Evolutionary conservation across 1,139 yeast species (phyloP).

Genomic region (Suhomyces panamericanus): DNA sequence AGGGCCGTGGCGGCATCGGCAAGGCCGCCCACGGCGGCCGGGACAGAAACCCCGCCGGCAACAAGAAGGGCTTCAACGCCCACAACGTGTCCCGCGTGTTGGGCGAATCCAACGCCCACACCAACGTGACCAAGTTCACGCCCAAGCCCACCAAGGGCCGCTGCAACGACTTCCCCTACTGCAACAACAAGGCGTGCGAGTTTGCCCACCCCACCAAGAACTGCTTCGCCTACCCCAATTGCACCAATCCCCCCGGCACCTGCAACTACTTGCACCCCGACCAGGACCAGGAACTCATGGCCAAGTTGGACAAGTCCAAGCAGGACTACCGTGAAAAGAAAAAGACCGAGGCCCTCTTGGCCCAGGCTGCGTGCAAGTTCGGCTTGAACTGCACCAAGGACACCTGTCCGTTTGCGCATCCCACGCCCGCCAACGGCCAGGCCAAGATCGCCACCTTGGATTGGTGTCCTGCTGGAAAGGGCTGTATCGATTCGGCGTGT

Average conservation of each 20-base stretch:
- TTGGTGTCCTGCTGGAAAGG: conserved; percentile 76
- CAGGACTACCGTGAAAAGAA: conserved; percentile 49
- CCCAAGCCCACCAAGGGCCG: conserved; percentile 57
- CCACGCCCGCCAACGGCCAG: conserved; percentile 78
- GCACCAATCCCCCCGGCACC: conserved; percentile 78
- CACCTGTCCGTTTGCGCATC: conserved; percentile 85
- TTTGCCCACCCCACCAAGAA: conserved; percentile 78
- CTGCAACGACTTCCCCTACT: conserved; percentile 78
- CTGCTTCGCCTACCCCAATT: conserved; percentile 76
- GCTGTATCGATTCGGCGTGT: conserved; percentile 62
- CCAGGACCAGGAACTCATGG: conserved; percentile 72
- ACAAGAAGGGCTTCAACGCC: conserved; percentile 30
- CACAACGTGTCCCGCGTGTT: conserved; percentile 24
- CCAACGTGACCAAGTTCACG: conserved; percentile 20
- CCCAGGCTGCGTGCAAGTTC: conserved; percentile 63
- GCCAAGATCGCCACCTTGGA: conserved; percentile 67
- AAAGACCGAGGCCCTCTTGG: conserved; percentile 23
- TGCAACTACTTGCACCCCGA: conserved; percentile 83
- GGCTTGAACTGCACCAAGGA: conserved; percentile 75
- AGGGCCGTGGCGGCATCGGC: conserved; percentile 16
- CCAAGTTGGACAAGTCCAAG: conserved; percentile 60
- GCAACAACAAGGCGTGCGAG: conserved; percentile 65
- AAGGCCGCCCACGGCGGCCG: conserved; percentile 7
- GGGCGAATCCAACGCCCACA: conserved; percentile 28
- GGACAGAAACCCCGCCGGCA: conserved; percentile 7